Conservation (phyloP, 2,329 filamentous ascomycete species). For the Exophiala calicioides region DNA sequence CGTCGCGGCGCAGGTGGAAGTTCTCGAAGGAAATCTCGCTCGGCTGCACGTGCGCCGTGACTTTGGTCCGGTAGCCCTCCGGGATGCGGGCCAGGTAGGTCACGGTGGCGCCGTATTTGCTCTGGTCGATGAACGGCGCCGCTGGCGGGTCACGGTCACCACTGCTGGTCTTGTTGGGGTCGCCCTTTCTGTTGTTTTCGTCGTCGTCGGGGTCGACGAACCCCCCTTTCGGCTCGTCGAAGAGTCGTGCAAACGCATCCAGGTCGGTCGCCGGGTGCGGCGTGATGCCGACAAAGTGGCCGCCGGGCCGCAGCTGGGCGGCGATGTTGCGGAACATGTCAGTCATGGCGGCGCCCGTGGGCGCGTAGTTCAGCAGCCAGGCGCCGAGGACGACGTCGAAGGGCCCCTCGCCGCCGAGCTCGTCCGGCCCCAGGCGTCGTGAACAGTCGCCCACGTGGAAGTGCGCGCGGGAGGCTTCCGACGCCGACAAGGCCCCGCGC, state of each 20-base stretch:
- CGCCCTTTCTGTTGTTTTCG: too few species aligned
- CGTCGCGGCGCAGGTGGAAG: constrained; percentile 16
- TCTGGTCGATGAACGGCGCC: not conserved
- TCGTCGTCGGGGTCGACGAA: too few species aligned
- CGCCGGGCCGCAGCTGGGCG: constrained; percentile 39
- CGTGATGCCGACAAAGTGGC: constrained; percentile 38
- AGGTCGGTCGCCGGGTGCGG: constrained; percentile 31
- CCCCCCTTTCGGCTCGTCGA: constrained; percentile 20
- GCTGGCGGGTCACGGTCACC: constrained; percentile 21
- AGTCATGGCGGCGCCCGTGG: constrained; percentile 33
- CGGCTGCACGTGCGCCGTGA: constrained; percentile 17
- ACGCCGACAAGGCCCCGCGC: too few species aligned
- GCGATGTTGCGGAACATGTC: constrained; percentile 41
- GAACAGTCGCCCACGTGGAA: constrained; percentile 34
- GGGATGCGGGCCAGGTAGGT: constrained; percentile 4
- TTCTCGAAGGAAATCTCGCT: constrained; percentile 21
- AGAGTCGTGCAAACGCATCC: constrained; percentile 25
- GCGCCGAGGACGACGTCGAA: constrained; percentile 42
- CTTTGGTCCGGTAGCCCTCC: constrained; percentile 13
- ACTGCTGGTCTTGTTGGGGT: too few species aligned
- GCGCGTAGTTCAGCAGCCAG: constrained; percentile 44
- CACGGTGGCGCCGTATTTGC: constrained; percentile 14
- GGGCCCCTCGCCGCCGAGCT: too few species aligned
- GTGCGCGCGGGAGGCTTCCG: not conserved
- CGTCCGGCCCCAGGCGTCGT: constrained; percentile 26